Evolutionary conservation across 139 green algal genomes (phyloP), one percentile per base, ranked within the genome.

Genomic region (Chlamydomonas sp.): DNA sequence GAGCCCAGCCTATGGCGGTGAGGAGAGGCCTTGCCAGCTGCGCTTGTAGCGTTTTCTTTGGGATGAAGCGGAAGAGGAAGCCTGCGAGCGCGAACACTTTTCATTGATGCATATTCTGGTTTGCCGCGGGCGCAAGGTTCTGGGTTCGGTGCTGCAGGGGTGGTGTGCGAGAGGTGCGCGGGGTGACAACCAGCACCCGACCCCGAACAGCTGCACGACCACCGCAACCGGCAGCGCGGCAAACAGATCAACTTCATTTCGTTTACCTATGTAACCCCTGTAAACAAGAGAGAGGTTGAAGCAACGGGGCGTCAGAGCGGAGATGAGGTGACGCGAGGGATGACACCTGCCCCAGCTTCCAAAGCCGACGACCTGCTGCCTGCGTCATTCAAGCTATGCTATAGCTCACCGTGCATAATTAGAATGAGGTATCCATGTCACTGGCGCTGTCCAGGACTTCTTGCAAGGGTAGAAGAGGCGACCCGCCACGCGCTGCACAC

Each of bases 251-350:
- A 49, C 31, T 0, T 49, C 31, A 49, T 49, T 49, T 49, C 31
- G 31, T 49, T 49, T 49, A 84, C 79, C 79, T 74, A 84, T 64
- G n/a, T 84, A 84, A 12, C 79, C 79, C 49, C 79, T 84, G 79
- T 64, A 62, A 8, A 63, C 9, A 8, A 84, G 69, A 76, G 0
- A 16, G 5, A 14, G 5, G 58, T 15, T 82, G 59, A 57, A 76
- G 16, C 5, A n/a, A 57, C 1, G 71, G 15, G 12, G 71, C 31
- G 31, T 49, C 31, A 49, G 31, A 49, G 31, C 31, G 31, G 31
- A 49, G 31, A 49, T 49, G 31, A 0, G 31, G 31, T 49, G 31
- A 49, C 31, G 31, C 31, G 31, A 49, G 31, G 31, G 31, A 49
- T 49, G 31, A 49, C 31, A 49, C 31, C 31, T 49, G 31, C 31